Base-by-base conservation (phyloP, 495 filamentous ascomycete species). In the Delitschia confertaspora region DNA sequence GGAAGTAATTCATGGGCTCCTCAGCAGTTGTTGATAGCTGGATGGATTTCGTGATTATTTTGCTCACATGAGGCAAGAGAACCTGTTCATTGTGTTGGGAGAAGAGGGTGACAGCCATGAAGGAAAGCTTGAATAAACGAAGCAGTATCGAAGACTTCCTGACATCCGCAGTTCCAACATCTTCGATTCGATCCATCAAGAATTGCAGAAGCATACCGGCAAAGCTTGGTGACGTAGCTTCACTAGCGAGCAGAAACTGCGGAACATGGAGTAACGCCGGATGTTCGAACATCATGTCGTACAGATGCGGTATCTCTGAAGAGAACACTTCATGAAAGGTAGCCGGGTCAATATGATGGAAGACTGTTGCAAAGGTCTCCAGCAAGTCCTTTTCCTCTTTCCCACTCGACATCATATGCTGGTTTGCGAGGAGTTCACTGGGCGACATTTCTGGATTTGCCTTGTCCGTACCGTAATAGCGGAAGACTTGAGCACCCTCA, bases 291-390 rank as follows among this genome's bases (percentile, higher is more conserved):
- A 94, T 95, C 72, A 96, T 93, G 34, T 93, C 83, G 59, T 96
- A 95, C 7, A 99, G 77, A 54, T 83, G 85, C 20, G 89, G 89
- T 43, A 99, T 96, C 65, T 96, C 89, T 8, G 86, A 84, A 52
- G 94, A 85, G 62, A 99, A 99, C 18, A 99, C 87, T 65, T 99
- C 93, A 57, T 99, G 85, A 57, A 99, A 99, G 2, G 88, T 95
- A 1, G 93, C 93, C 3, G 91, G 93, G 58, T 99, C 93, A 55
- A 99, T 93, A 64, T 87, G 91, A 57, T 99, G 91, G 58, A 99
- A 99, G 10, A 96, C 86, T 0, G 91, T 96, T 6, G 89, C 93
- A 53, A 99, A 99, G 7, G 85, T 94, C 65, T 99, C 93, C 6
- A 99, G 73, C 25, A 99, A 74, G 41, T 99, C 93, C 59, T 96